phyloP scores from a whole-genome alignment of 2,329 filamentous ascomycete species.

The Monosporascus sp. region DNA sequence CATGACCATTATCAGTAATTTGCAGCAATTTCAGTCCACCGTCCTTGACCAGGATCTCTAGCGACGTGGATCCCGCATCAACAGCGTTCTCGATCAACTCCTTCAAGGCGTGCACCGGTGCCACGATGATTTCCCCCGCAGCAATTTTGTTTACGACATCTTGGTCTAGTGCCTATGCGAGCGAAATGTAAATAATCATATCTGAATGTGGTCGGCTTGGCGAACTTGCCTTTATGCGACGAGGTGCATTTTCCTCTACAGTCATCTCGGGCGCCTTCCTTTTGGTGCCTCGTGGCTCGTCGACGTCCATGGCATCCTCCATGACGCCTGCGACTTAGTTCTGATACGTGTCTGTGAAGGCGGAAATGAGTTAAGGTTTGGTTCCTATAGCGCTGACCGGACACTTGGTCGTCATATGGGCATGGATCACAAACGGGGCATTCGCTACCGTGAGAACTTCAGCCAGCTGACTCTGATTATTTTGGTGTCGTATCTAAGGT shows the following conservation, averaged over 20 bases:
- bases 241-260: conserved; percentile 25
- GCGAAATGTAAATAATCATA: not conserved
- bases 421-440: too few relatives aligned
- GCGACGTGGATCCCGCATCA: conserved; percentile 87
- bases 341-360: too few relatives aligned
- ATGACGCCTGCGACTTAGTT: conserved; percentile 6
- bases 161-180: conserved; percentile 68
- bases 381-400: too few relatives aligned
- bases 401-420: too few relatives aligned
- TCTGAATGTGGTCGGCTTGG: not conserved
- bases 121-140: conserved; percentile 96
- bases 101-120: conserved; percentile 91
- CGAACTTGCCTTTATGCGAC: conserved; percentile 43
- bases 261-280: conserved; percentile 40
- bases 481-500: not conserved
- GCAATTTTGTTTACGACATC: conserved; percentile 98
- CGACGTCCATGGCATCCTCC: conserved; percentile 40
- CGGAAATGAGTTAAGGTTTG: not conserved
- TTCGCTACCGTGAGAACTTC: too few relatives aligned
- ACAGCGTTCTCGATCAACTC: conserved; percentile 96
- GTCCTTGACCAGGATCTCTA: conserved; percentile 91
- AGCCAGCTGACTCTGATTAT: too few relatives aligned
- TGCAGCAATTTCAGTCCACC: conserved; percentile 92
- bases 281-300: conserved; percentile 40
- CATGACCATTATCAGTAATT: conserved; percentile 95